phyloP scores from a whole-genome alignment of 2,329 filamentous ascomycete genomes.

The Leptographium wingfieldii region DNA sequence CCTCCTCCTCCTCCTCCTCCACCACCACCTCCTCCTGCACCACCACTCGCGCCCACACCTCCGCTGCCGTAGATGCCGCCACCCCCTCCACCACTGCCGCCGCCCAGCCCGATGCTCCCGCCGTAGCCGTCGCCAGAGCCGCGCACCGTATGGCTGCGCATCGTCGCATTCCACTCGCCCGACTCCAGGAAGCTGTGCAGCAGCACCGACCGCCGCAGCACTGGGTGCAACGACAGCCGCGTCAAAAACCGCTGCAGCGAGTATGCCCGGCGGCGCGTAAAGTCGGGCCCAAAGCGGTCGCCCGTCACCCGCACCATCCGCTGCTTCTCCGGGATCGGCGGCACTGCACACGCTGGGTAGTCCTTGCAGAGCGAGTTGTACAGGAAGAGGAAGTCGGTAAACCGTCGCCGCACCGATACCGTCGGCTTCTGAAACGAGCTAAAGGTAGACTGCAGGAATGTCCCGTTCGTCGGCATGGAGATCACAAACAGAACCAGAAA shows the following conservation, averaged over 20 bases:
- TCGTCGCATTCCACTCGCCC: constrained; percentile 91
- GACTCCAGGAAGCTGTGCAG: constrained; percentile 86
- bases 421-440: constrained; percentile 76
- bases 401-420: constrained; percentile 74
- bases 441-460: constrained; percentile 63
- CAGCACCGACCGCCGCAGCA: constrained; percentile 69
- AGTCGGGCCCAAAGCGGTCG: constrained; percentile 87
- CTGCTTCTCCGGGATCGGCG: constrained; percentile 93
- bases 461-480: neutral
- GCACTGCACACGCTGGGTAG: constrained; percentile 84
- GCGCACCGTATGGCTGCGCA: constrained; percentile 64
- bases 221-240: constrained; percentile 76
- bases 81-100: constrained; percentile 24
- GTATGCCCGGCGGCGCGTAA: constrained; percentile 76
- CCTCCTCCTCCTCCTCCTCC: constrained; percentile 31
- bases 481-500: neutral
- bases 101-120: constrained; percentile 16
- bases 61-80: constrained; percentile 26
- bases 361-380: constrained; percentile 82
- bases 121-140: constrained; percentile 18
- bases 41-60: constrained; percentile 26
- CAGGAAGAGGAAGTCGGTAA: constrained; percentile 95
- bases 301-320: constrained; percentile 98
- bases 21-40: constrained; percentile 21
- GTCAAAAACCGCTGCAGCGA: constrained; percentile 85